A percentile compares a stretch with the other conserved stretches of the same genome.
phyloP scores from a whole-genome alignment of 2,329 filamentous ascomycete species.

The Plenodomus tracheiphilus region DNA sequence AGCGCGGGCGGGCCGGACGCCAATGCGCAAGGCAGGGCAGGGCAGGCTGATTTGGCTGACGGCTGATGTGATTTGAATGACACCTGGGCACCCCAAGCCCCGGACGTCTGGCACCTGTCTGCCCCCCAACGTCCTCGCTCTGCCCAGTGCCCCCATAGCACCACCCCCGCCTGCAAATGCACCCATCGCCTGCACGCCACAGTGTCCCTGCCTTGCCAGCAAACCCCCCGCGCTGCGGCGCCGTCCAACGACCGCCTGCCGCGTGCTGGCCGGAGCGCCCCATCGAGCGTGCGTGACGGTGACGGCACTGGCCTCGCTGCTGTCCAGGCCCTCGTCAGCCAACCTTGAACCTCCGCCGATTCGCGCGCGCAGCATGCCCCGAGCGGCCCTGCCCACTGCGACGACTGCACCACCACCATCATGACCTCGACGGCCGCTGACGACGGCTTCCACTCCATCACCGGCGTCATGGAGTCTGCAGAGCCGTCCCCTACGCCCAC shows the following conservation, averaged over 20 bases:
- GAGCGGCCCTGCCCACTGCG: slow-evolving; percentile 24
- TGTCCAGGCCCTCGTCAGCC: slow-evolving; percentile 22
- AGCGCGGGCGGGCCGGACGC: neutral
- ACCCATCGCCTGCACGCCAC: slow-evolving; percentile 23
- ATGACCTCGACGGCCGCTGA: slow-evolving; percentile 18
- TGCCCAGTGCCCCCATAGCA: neutral
- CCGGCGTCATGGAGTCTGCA: slow-evolving; percentile 41
- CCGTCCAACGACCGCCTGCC: slow-evolving; percentile 38
- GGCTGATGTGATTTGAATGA: too few species aligned
- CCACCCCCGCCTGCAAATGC: slow-evolving; percentile 29
- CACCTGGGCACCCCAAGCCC: too few species aligned
- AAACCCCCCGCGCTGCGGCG: slow-evolving; percentile 21
- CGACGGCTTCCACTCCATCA: slow-evolving; percentile 42
- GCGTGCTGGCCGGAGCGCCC: slow-evolving; percentile 25
- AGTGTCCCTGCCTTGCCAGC: slow-evolving; percentile 24
- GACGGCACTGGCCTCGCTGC: slow-evolving; percentile 26
- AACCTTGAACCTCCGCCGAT: slow-evolving; percentile 15
- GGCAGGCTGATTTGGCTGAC: neutral
- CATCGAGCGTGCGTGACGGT: slow-evolving; percentile 31
- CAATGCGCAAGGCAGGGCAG: neutral
- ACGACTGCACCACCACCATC: slow-evolving; percentile 37
- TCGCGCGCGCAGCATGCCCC: slow-evolving; percentile 36
- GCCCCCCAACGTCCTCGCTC: slow-evolving; percentile 5
- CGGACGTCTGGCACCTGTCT: slow-evolving; percentile 5
- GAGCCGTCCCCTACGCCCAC: slow-evolving; percentile 36